A percentile compares a stretch with the other conserved stretches of the same genome.
phyloP scores from a whole-genome alignment of 345 rosid genomes.

The Syzygium oleosum region DNA sequence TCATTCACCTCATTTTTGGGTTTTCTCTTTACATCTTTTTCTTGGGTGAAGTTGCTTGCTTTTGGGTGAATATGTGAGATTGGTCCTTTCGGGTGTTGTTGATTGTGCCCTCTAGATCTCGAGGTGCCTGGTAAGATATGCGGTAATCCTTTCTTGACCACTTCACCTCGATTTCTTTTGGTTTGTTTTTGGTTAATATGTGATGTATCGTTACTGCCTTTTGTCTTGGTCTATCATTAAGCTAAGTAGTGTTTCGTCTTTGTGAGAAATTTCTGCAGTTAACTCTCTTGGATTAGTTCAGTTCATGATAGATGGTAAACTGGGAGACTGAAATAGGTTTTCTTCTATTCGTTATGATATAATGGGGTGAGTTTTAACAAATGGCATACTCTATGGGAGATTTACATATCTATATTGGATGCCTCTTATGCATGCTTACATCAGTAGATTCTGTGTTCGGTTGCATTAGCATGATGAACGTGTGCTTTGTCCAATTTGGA shows the following conservation, averaged over 20 bases:
- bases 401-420: background rate
- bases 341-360: background rate
- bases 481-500: background rate
- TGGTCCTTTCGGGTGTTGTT: no score
- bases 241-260: background rate
- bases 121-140: slow-evolving; percentile 80
- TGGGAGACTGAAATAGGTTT: background rate
- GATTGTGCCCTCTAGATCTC: slow-evolving; percentile 27
- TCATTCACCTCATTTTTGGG: no score
- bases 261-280: background rate
- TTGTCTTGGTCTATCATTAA: background rate
- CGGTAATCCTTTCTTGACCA: slow-evolving; percentile 18
- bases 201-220: background rate
- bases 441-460: background rate
- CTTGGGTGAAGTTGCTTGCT: no score
- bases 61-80: no score
- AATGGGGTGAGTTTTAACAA: background rate
- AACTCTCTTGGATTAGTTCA: background rate
- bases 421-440: background rate
- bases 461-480: background rate
- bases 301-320: background rate
- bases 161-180: background rate
- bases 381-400: background rate
- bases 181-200: background rate
- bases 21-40: no score